Evolutionary conservation across 305 asterid genomes (phyloP).

Genomic region (Fraxinus platypoda): DNA sequence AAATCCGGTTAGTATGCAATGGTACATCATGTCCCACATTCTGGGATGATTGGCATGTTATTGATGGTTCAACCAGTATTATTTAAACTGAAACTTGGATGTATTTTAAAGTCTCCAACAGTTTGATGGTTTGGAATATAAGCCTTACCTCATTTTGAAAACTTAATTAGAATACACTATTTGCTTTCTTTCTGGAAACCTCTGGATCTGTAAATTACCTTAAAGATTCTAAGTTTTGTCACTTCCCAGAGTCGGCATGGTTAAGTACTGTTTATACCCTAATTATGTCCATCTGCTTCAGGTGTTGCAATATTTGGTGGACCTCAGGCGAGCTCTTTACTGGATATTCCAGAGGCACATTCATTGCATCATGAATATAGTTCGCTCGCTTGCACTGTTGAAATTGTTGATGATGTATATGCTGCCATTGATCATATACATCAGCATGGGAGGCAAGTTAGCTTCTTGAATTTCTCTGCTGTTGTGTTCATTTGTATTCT

Average conservation of each 20-base stretch:
- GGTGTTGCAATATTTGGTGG: conserved; percentile 81
- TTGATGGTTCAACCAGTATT: neutral
- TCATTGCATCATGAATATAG: conserved; percentile 94
- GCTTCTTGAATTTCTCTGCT: conserved; percentile 10
- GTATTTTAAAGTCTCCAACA: neutral
- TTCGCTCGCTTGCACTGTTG: conserved; percentile 92
- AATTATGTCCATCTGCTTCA: conserved; percentile 33
- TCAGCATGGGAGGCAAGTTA: conserved; percentile 79
- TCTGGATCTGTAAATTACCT: neutral
- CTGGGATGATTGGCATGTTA: conserved; percentile 5
- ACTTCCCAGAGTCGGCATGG: neutral
- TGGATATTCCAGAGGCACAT: conserved; percentile 71
- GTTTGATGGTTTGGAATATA: neutral
- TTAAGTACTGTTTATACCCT: neutral
- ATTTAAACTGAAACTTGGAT: neutral
- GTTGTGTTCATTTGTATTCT: neutral
- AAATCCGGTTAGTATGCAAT: neutral
- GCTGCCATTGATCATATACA: conserved; percentile 94
- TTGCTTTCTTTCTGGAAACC: neutral
- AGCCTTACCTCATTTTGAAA: neutral
- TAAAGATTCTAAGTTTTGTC: neutral
- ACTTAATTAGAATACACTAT: neutral
- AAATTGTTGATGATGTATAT: conserved; percentile 88
- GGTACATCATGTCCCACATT: neutral
- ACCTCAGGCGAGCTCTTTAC: conserved; percentile 68